phyloP scores from a whole-genome alignment of 345 rosid genomes.

The Euphorbia lathyris region DNA sequence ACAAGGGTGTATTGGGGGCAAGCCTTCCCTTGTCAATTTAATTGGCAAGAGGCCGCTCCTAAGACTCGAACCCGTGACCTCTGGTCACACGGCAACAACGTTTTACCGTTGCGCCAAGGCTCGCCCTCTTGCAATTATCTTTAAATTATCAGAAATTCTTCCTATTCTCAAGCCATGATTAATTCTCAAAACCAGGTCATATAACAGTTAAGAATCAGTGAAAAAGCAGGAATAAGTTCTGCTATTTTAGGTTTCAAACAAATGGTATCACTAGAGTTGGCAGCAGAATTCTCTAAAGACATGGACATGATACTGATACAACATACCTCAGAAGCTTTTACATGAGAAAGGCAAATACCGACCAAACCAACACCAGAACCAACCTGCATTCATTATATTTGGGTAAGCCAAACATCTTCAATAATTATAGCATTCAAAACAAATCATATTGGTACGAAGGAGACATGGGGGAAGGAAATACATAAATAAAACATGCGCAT shows the following conservation, averaged over 20 bases:
- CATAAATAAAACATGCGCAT: not conserved
- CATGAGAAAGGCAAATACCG: constrained; percentile 78
- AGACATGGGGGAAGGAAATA: not conserved
- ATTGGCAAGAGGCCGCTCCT: no score
- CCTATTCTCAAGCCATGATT: not conserved
- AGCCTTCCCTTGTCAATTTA: no score
- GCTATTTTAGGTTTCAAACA: not conserved
- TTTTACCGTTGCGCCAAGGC: no score
- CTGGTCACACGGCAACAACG: no score
- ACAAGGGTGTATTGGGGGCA: no score
- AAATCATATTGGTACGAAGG: not conserved
- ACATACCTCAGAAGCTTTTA: constrained; percentile 68
- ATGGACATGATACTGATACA: constrained; percentile 1
- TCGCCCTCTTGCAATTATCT: not conserved
- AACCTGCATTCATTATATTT: constrained; percentile 39
- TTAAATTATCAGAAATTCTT: not conserved
- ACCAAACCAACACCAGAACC: constrained; percentile 92
- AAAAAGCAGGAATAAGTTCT: not conserved
- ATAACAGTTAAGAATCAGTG: not conserved
- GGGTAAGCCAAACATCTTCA: not conserved
- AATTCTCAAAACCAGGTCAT: not conserved
- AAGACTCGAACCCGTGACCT: no score
- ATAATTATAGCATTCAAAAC: not conserved
- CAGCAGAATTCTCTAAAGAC: not conserved
- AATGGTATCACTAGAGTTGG: not conserved